Evolutionary conservation across 768 basidiomycete genomes (phyloP).

Genomic region (Cyclocybe cylindracea): DNA sequence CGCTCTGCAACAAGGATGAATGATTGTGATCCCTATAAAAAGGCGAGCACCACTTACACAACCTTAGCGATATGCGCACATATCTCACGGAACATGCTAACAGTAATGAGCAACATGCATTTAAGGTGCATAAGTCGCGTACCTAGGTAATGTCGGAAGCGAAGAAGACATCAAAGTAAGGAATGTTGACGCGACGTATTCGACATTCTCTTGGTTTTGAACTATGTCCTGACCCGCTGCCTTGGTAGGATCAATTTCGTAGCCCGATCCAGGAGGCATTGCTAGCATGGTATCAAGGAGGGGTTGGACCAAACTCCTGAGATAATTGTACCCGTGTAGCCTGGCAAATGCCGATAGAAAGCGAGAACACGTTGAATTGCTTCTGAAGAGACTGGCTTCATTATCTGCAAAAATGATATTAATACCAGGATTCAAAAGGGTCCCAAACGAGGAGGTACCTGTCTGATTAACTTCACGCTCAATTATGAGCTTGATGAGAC

Average conservation of each 20-base stretch:
- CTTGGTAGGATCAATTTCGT: slow-evolving; percentile 75
- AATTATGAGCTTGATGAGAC: slow-evolving; percentile 79
- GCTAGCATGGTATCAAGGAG: slow-evolving; percentile 74
- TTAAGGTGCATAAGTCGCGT: slow-evolving; percentile 24
- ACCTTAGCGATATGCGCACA: slow-evolving; percentile 77
- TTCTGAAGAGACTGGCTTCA: slow-evolving; percentile 81
- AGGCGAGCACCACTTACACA: slow-evolving; percentile 55
- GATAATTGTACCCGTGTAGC: slow-evolving; percentile 90
- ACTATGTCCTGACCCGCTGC: slow-evolving; percentile 57
- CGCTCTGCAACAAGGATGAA: slow-evolving; percentile 34
- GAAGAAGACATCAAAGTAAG: slow-evolving; percentile 75
- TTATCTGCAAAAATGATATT: slow-evolving; percentile 49
- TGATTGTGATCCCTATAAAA: neutral
- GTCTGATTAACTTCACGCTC: slow-evolving; percentile 82
- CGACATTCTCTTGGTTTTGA: slow-evolving; percentile 71
- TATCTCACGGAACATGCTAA: slow-evolving; percentile 80
- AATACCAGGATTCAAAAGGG: neutral
- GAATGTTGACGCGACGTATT: slow-evolving; percentile 74
- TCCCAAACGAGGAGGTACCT: slow-evolving; percentile 41
- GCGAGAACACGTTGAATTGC: slow-evolving; percentile 86
- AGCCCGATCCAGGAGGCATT: slow-evolving; percentile 72
- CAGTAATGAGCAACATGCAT: slow-evolving; percentile 4
- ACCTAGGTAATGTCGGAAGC: slow-evolving; percentile 72
- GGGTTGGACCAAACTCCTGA: slow-evolving; percentile 78
- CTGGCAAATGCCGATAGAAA: slow-evolving; percentile 85